A percentile compares a stretch with the other conserved stretches of the same genome.
Evolutionary conservation across 768 basidiomycete genomes (phyloP).

Genomic region (Kwoniella europaea): DNA sequence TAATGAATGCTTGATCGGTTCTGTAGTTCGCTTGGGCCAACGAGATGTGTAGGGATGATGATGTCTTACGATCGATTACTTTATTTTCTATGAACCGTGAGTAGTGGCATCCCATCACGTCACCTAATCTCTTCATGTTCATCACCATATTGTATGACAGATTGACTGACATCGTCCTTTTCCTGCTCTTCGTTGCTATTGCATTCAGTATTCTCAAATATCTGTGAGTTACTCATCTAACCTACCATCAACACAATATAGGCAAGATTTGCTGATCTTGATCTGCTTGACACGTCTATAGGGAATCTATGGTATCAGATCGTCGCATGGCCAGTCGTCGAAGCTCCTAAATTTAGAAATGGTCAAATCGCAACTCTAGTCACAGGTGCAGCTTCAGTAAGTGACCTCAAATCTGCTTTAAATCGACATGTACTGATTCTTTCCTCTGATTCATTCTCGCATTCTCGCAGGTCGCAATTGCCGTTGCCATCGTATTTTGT

Average conservation of each 20-base stretch:
- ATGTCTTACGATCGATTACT: constrained; percentile 71
- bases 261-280: too few relatives aligned
- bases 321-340: constrained; percentile 73
- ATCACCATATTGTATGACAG: too few relatives aligned
- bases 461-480: constrained; percentile 13
- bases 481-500: constrained; percentile 26
- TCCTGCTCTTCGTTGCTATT: background rate
- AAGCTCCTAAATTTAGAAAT: constrained; percentile 70
- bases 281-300: background rate
- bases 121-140: too few relatives aligned
- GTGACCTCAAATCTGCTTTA: background rate
- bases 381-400: constrained; percentile 28
- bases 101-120: background rate
- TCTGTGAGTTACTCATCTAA: constrained; percentile 8
- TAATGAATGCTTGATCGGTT: too few relatives aligned
- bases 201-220: constrained; percentile 2
- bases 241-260: background rate
- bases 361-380: constrained; percentile 64
- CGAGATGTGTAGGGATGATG: constrained; percentile 72
- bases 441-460: background rate
- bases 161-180: too few relatives aligned
- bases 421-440: background rate
- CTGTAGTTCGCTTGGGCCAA: constrained; percentile 75
- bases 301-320: constrained; percentile 54
- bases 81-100: constrained; percentile 74